Evolutionary conservation across 495 filamentous ascomycete species (phyloP), one percentile per base, ranked within the genome.

Genomic region (Aspergillus sclerotiicarbonarius): DNA sequence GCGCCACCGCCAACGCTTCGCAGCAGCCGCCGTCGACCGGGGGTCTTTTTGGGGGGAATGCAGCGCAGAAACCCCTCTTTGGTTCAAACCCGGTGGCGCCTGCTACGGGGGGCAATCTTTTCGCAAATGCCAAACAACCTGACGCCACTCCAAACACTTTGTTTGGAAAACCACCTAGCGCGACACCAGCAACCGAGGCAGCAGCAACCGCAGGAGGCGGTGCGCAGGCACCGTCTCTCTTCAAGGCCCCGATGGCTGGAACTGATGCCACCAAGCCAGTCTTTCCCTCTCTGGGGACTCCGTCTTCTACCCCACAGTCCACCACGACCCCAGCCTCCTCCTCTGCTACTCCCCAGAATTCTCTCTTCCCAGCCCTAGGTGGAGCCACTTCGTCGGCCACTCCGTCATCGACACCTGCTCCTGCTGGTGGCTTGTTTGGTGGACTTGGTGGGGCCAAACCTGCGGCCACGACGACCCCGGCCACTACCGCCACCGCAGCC

Each of bases 381-480:
- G 73, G 70, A 12, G 56, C 75, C 44, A 63, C 74, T 30, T 67
- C 74, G 6, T 70, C 75, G 1, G 62, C 72, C 51, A 62, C 70
- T 6, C 66, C 73, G 5, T 75, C 78, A 6, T 63, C 73, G 8
- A 70, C 76, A n/a, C 66, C 79, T 54, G 67, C 74, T 56, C 62
- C 72, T 53, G 52, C 67, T 25, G 66, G 71, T 16, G 62, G 69
- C 29, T 53, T 82, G 33, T 82, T 82, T 52, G 30, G 63, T 9
- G 65, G 56, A 8, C 57, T 74, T 51, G 70, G 70, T 30, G 63
- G 61, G 19, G 61, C 75, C 19, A 76, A 74, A 39, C 59, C 76
- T 3, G 61, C 77, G n/a, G 59, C 70, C 30, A 56, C 70, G 29
- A 58, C 71, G 33, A 54, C 75, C 8, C 53, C 72, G 16, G 61